Evolutionary conservation across 352 stramenopile species (phyloP), one percentile per base, ranked within the genome.

Genomic region (Phytophthora citricola): DNA sequence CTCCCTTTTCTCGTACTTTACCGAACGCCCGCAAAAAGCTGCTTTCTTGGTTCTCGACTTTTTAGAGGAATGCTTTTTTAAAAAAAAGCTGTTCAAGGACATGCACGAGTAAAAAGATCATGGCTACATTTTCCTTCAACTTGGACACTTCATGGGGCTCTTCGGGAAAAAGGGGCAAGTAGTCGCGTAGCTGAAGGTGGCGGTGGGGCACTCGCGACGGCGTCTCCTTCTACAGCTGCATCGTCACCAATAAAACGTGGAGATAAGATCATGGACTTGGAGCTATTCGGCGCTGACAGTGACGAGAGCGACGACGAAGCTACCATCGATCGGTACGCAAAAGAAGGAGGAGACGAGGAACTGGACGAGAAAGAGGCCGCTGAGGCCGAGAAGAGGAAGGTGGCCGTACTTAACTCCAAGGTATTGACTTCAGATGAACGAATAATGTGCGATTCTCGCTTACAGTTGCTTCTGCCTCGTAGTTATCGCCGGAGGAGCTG

Each of bases 251-350:
- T 59, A 46, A 76, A 72, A 11, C 60, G 41, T 27, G 34, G 43
- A 10, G 54, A 52, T 14, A 69, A 75, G 9, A 40, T 32, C 5
- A 52, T 56, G 22, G 58, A 77, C 36, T 72, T 94, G 29, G 83
- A 85, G 0, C 40, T 94, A 6, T 94, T 94, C 53, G 85, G 83
- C 2, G 78, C 71, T 10, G 85, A 91, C 63, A 92, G 81, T 55
- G 85, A 92, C 48, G 85, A 86, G n/a, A 93, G 85, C 55, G 85
- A 92, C 58, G 85, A 94, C 59, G 85, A 94, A 7, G 85, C 85
- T 20, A 87, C 83, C 3, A 92, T 94, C 45, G 76, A 91, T 3
- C 73, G 81, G 14, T 92, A 90, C 49, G 75, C 81, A 12, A 85
- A 84, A 31, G 72, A 69, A 3, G 75, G 59, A 0, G 58, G 26